Conservation (phyloP, 345 rosid species). For the Salix dunnii region DNA sequence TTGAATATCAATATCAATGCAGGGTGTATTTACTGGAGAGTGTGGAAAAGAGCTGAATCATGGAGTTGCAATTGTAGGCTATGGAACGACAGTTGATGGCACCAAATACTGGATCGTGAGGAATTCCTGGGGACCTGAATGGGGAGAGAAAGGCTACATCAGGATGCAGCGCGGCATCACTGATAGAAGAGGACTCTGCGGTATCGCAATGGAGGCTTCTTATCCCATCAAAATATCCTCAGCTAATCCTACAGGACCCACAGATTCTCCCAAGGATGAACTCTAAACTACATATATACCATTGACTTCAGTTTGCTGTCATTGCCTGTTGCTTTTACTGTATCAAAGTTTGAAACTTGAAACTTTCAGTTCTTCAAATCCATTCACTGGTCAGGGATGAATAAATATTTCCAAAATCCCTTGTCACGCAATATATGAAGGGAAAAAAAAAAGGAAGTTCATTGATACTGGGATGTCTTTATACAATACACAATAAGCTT, state of each 20-base stretch:
- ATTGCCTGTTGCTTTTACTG: not conserved
- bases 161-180: constrained; percentile 50
- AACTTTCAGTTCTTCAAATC: not conserved
- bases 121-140: constrained; percentile 65
- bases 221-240: constrained; percentile 50
- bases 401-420: not conserved
- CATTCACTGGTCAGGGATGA: not conserved
- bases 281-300: constrained; percentile 22
- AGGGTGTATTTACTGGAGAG: constrained; percentile 61
- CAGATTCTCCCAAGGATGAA: constrained; percentile 41
- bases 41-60: constrained; percentile 59
- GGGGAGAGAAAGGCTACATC: constrained; percentile 70
- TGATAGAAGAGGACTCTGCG: constrained; percentile 52
- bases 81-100: constrained; percentile 52
- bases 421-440: not conserved
- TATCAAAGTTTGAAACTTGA: not conserved
- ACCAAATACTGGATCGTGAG: constrained; percentile 63
- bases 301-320: not conserved
- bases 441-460: not conserved
- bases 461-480: not conserved
- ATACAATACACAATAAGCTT: not conserved
- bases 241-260: constrained; percentile 21
- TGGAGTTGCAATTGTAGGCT: constrained; percentile 57
- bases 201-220: constrained; percentile 66
- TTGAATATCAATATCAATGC: not conserved